phyloP scores from a whole-genome alignment of 371 early-diverging fungal species.

The Fennellomyces sp. region DNA sequence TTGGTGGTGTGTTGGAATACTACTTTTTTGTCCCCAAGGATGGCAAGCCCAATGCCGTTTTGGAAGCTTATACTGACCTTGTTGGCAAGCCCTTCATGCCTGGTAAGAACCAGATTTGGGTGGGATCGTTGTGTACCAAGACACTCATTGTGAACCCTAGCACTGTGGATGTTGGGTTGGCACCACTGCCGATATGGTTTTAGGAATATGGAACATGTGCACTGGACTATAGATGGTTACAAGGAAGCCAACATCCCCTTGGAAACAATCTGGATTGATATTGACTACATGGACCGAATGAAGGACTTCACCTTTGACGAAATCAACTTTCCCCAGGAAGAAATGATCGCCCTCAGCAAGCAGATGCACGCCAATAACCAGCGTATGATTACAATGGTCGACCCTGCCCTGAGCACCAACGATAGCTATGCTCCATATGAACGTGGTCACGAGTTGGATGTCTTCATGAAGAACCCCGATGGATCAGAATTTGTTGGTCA shows the following conservation, averaged over 20 bases:
- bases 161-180: slow-evolving; percentile 56
- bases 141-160: neutral
- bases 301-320: slow-evolving; percentile 56
- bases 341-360: slow-evolving; percentile 27
- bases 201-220: slow-evolving; percentile 56
- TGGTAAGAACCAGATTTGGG: slow-evolving; percentile 11
- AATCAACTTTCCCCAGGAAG: slow-evolving; percentile 38
- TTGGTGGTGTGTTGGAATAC: slow-evolving; percentile 71
- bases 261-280: slow-evolving; percentile 73
- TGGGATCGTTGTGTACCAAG: neutral
- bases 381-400: slow-evolving; percentile 51
- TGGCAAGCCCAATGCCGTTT: slow-evolving; percentile 53
- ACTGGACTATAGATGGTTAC: slow-evolving; percentile 51
- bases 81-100: slow-evolving; percentile 68
- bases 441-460: slow-evolving; percentile 37
- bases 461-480: slow-evolving; percentile 53
- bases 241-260: slow-evolving; percentile 56
- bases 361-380: slow-evolving; percentile 39
- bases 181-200: slow-evolving; percentile 81
- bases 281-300: slow-evolving; percentile 67
- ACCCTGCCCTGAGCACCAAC: slow-evolving; percentile 49
- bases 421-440: slow-evolving; percentile 45
- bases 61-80: slow-evolving; percentile 68
- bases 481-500: slow-evolving; percentile 51
- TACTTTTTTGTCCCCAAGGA: slow-evolving; percentile 62